phyloP scores from a whole-genome alignment of 2,329 filamentous ascomycete genomes.

The Biscogniauxia marginata region DNA sequence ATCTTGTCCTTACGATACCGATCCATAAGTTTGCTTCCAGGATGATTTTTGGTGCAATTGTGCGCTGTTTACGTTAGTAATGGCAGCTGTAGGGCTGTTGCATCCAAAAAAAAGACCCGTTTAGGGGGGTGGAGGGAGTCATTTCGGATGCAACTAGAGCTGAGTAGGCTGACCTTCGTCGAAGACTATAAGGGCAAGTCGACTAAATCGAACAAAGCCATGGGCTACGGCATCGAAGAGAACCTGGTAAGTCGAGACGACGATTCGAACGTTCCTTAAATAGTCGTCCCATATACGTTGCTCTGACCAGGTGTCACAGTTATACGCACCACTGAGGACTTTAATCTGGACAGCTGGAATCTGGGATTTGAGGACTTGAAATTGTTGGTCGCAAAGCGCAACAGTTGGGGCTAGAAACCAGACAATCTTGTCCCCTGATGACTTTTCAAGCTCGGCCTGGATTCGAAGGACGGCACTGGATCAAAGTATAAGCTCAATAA shows the following conservation, averaged over 20 bases:
- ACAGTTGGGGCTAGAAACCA: slow-evolving; percentile 77
- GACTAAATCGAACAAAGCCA: slow-evolving; percentile 66
- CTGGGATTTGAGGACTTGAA: slow-evolving; percentile 56
- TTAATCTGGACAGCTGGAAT: slow-evolving; percentile 59
- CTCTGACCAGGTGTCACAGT: slow-evolving; percentile 71
- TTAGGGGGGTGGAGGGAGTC: too few relatives aligned
- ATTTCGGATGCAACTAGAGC: too few relatives aligned
- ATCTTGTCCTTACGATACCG: slow-evolving; percentile 60
- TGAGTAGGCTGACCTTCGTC: slow-evolving; percentile 70
- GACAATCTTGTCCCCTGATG: slow-evolving; percentile 49
- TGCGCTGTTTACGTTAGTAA: slow-evolving; percentile 56
- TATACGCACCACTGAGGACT: slow-evolving; percentile 65
- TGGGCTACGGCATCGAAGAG: slow-evolving; percentile 72
- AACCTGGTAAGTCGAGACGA: slow-evolving; percentile 76
- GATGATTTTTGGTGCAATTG: slow-evolving; percentile 64
- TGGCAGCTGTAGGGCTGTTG: slow-evolving; percentile 6
- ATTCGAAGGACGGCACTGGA: slow-evolving; percentile 67
- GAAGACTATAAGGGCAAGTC: slow-evolving; percentile 70
- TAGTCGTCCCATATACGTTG: slow-evolving; percentile 65
- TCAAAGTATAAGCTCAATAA: not conserved
- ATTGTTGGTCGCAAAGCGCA: slow-evolving; percentile 65
- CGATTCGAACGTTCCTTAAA: slow-evolving; percentile 63
- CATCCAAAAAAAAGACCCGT: too few relatives aligned
- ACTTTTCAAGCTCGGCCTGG: slow-evolving; percentile 58
- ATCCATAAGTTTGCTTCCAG: slow-evolving; percentile 69